phyloP scores from a whole-genome alignment of 2,329 filamentous ascomycete genomes.

The Hirsutella thompsonii region DNA sequence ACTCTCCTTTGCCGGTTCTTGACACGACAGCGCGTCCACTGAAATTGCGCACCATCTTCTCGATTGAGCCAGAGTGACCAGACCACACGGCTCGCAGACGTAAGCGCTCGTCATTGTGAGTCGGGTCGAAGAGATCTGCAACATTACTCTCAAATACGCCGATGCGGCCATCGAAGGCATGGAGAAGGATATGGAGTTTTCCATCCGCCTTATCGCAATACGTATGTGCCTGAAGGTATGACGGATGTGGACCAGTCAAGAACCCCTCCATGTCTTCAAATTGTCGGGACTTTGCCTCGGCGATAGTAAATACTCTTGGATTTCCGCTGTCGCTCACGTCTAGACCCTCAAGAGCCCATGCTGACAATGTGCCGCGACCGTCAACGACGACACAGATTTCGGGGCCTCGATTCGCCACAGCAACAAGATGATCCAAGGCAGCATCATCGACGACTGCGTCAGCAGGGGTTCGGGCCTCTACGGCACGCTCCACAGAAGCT shows the following conservation, averaged over 20 bases:
- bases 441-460: slow-evolving; percentile 50
- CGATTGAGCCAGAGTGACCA: slow-evolving; percentile 68
- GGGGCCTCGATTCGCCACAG: slow-evolving; percentile 71
- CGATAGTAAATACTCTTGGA: slow-evolving; percentile 71
- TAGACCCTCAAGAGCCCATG: slow-evolving; percentile 84
- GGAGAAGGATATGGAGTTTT: slow-evolving; percentile 60
- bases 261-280: slow-evolving; percentile 31
- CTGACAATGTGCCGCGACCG: slow-evolving; percentile 73
- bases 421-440: slow-evolving; percentile 71
- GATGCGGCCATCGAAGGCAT: slow-evolving; percentile 76
- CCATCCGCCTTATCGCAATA: slow-evolving; percentile 57
- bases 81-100: slow-evolving; percentile 59
- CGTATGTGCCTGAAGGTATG: slow-evolving; percentile 55
- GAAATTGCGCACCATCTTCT: slow-evolving; percentile 77
- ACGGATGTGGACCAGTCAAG: slow-evolving; percentile 10
- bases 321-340: slow-evolving; percentile 54
- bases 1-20: slow-evolving; percentile 64
- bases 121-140: slow-evolving; percentile 68
- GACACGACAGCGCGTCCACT: slow-evolving; percentile 72
- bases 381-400: slow-evolving; percentile 84
- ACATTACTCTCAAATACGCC: slow-evolving; percentile 70
- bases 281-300: slow-evolving; percentile 53
- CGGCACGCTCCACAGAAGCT: slow-evolving; percentile 61
- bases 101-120: slow-evolving; percentile 46
- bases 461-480: slow-evolving; percentile 44